phyloP scores from a whole-genome alignment of 106 monocot genomes.

The Dioscorea zingiberensis region DNA sequence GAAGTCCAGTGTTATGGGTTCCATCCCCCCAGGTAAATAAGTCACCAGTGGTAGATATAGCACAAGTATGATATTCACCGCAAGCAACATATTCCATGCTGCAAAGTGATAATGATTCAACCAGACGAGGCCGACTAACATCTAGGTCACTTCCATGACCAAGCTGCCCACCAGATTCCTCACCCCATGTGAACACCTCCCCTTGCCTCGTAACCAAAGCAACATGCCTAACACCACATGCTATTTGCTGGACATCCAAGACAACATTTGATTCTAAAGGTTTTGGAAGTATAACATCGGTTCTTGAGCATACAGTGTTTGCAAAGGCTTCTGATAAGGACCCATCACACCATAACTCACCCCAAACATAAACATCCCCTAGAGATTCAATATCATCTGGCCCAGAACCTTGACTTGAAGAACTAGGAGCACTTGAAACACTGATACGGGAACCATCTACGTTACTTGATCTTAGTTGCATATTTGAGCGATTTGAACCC shows the following conservation, averaged over 20 bases:
- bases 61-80: slow-evolving; percentile 83
- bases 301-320: slow-evolving; percentile 22
- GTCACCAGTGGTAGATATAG: slow-evolving; percentile 60
- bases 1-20: slow-evolving; percentile 41
- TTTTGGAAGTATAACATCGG: slow-evolving; percentile 55
- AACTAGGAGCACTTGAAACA: slow-evolving; percentile 76
- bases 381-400: slow-evolving; percentile 79
- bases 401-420: slow-evolving; percentile 69
- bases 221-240: slow-evolving; percentile 65
- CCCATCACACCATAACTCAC: slow-evolving; percentile 65
- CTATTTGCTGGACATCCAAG: slow-evolving; percentile 72
- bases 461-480: slow-evolving; percentile 64
- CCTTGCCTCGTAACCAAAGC: slow-evolving; percentile 80
- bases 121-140: slow-evolving; percentile 47
- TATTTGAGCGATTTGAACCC: slow-evolving; percentile 48
- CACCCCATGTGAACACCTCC: slow-evolving; percentile 88
- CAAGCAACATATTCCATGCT: slow-evolving; percentile 62
- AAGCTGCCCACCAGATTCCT: slow-evolving; percentile 72
- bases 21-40: slow-evolving; percentile 85
- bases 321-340: slow-evolving; percentile 7
- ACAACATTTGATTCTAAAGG: slow-evolving; percentile 75
- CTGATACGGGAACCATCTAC: slow-evolving; percentile 54
- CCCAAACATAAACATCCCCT: slow-evolving; percentile 90
- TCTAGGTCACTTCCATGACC: slow-evolving; percentile 62
- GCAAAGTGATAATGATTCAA: slow-evolving; percentile 42